phyloP scores from a whole-genome alignment of 2,329 filamentous ascomycete genomes.

The Stagonosporopsis cucurbitacearum region DNA sequence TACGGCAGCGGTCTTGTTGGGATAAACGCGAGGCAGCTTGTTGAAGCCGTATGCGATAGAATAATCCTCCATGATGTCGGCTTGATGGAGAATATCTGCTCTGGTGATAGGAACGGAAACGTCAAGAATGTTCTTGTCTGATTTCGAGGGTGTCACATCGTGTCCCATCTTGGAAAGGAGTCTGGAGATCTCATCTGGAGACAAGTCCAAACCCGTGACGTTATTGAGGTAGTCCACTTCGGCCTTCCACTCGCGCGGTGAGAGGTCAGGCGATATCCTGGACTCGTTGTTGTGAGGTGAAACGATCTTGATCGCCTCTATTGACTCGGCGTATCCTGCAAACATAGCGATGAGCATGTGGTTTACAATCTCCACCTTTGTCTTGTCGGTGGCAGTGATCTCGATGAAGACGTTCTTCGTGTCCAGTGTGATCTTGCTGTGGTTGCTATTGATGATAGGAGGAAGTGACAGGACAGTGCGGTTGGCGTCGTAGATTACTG shows the following conservation, averaged over 20 bases:
- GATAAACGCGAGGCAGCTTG: conserved; percentile 85
- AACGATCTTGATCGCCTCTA: conserved; percentile 91
- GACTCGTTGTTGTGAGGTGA: conserved; percentile 89
- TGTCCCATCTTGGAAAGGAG: conserved; percentile 90
- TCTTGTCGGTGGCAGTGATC: conserved; percentile 93
- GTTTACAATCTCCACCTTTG: conserved; percentile 94
- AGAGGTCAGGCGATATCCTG: conserved; percentile 79
- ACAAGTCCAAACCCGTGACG: conserved; percentile 82
- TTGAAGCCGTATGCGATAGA: conserved; percentile 98
- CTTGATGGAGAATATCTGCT: conserved; percentile 93
- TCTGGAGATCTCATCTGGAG: conserved; percentile 76
- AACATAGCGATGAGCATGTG: conserved; percentile 99
- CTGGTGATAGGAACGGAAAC: conserved; percentile 86
- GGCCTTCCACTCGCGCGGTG: conserved; percentile 77
- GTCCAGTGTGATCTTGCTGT: conserved; percentile 91
- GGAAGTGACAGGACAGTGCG: conserved; percentile 88
- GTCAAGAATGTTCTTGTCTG: conserved; percentile 72
- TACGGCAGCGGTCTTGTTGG: conserved; percentile 83
- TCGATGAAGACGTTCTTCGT: conserved; percentile 97
- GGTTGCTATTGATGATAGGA: conserved; percentile 96
- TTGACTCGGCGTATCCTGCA: conserved; percentile 88
- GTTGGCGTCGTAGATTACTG: conserved; percentile 92
- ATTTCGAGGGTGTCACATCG: conserved; percentile 74
- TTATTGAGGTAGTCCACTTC: conserved; percentile 94
- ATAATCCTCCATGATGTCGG: conserved; percentile 98